These are phyloP conservation scores for Plectranthus barbatus DNA, from an alignment of 257 asterid genomes.

Conservation along the genomic window DNA sequence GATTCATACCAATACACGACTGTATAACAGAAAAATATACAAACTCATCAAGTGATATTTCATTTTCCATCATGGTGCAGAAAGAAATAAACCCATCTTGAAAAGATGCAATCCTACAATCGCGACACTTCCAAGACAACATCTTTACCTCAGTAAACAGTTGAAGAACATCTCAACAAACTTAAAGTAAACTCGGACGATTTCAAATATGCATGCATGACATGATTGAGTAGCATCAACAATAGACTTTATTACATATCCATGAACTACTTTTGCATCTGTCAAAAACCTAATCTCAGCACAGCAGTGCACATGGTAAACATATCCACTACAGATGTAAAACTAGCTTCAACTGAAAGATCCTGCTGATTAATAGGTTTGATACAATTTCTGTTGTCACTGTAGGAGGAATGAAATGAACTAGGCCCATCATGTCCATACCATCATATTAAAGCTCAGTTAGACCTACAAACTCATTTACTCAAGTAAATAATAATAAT, in stretches of 20 bases:
- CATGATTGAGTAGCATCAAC: constrained; percentile 41
- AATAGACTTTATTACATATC: constrained; percentile 27
- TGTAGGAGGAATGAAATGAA: no score
- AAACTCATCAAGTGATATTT: constrained; percentile 35
- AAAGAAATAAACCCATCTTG: constrained; percentile 28
- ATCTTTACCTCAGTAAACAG: constrained; percentile 26
- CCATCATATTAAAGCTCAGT: no score
- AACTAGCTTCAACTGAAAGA: no score
- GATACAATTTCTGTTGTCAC: no score
- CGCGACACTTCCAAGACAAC: constrained; percentile 49
- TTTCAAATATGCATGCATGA: constrained; percentile 44
- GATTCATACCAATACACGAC: constrained; percentile 34
- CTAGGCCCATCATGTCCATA: no score
- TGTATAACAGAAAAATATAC: constrained; percentile 35
- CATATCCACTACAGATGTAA: no score
- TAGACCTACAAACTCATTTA: no score
- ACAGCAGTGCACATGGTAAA: constrained; percentile 34
- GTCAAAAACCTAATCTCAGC: constrained; percentile 25
- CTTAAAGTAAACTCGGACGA: constrained; percentile 38
- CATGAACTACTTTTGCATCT: constrained; percentile 34
- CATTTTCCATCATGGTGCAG: constrained; percentile 29
- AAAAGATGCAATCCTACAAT: constrained; percentile 26
- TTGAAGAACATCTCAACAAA: constrained; percentile 29
- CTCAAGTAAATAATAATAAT: no score
- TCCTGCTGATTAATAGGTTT: no score